Evolutionary conservation across 371 early-diverging fungal species (phyloP), one percentile per base, ranked within the genome.

Genomic region (Synchytrium microbalum): DNA sequence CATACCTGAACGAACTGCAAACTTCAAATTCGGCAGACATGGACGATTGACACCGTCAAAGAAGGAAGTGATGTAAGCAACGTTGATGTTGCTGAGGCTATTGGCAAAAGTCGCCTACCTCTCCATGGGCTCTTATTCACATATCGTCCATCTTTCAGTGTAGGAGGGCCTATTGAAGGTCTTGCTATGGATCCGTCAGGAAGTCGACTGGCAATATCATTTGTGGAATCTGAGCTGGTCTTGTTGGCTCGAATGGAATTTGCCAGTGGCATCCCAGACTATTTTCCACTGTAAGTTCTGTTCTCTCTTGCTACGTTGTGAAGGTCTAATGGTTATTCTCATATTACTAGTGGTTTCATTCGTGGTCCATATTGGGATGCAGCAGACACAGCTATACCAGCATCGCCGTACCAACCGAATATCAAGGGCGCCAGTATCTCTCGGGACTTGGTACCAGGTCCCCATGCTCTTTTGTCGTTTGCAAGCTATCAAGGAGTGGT

Each of bases 171-270:
- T 16, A 75, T 82, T 63, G 72, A 74, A 58, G 33, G 46, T 28
- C 64, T 83, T 3, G 69, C 67, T 2, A 25, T 82, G 19, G 84
- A 83, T 53, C 79, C 78, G 0, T 10, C 57, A 2, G 77, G 81
- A 28, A 69, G 72, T 58, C 75, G 84, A 23, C 61, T 83, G 14
- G 76, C 78, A 0, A 73, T 80, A 14, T 68, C 72, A n/a, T 83
- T 82, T 66, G 78, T 10, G 46, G 75, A 74, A 16, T 66, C 69
- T 58, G 75, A 80, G 55, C 61, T 76, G 1, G 69, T 75, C 8
- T 68, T 71, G 1, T 69, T 80, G 52, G 68, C 71, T 46, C 64
- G 55, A n/a, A 30, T 72, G 3, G 46, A 59, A 32, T 38, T n/a
- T 38, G 32, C 51, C 10, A 63, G 61, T 10, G 70, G 69, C 1